Evolutionary conservation across 495 filamentous ascomycete species (phyloP), one percentile per base, ranked within the genome.

Genomic region (Evernia prunastri): DNA sequence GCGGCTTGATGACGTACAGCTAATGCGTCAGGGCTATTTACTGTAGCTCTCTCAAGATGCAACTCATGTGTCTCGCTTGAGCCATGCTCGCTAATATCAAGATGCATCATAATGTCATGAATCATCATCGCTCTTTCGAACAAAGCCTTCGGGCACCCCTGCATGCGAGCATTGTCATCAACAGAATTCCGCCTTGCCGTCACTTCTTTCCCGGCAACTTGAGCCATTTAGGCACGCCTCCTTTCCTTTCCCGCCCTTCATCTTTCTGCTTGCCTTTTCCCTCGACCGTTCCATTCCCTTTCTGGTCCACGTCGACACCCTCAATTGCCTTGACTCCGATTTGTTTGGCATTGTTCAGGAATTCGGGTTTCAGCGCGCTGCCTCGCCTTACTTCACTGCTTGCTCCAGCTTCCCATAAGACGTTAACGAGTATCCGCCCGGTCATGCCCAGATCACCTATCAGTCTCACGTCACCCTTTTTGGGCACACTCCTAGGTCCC

Each of bases 391-490:
- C 76, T 72, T 60, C 69, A 67, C 76, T 15, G 75, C 74, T n/a
- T 80, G 74, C 60, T 72, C 76, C 61, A 76, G 87, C 82, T 51
- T 86, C 82, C 92, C 91, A 97, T 27, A 83, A 71, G 47, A 97
- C 85, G 60, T 89, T 92, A 37, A 97, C 79, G 29, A 95, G 75
- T 36, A 90, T 86, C 15, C 84, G 78, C 4, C 86, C 84, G 57
- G 76, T 80, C 65, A 97, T 81, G 6, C 85, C 79, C 58, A 95
- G 81, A 61, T 88, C 85, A 59, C 82, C 79, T 62, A 96, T 89
- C 40, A 98, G 72, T n/a, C 76, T 81, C 53, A 74, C 77, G 61
- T 79, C 74, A 17, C 78, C 75, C 2, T 77, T 74, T 18, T 82
- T 70, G 27, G 84, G 77, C 27, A 86, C 75, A 11, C 63, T 68